Evolutionary conservation across 2,329 filamentous ascomycete genomes (phyloP), one percentile per base, ranked within the genome.

Genomic region (Botrytis paeoniae): DNA sequence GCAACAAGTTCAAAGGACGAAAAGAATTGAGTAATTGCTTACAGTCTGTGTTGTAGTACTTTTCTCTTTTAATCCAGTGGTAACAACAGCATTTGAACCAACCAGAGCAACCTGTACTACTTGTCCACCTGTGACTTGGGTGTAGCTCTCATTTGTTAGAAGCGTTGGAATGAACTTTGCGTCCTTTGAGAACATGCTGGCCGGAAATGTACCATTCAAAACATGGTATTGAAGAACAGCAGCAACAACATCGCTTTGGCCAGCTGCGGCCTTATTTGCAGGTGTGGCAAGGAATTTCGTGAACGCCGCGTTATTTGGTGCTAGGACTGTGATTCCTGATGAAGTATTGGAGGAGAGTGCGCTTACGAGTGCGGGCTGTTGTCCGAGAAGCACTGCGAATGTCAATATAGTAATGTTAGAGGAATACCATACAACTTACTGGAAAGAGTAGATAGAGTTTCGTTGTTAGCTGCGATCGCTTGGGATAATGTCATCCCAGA

Each of bases 101-200:
- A 48, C 51, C 39, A 72, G n/a, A 29, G 62, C 48, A 60, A 68
- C 78, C 61, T 79, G 73, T 37, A 88, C 82, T 70, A 83, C 82
- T 76, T 88, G 86, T 3, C 87, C 86, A 60, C 81, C 81, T 6
- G 85, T 85, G 54, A 88, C 85, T 77, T 86, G 86, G 51, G 83
- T 85, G 80, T 83, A 87, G 35, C 76, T 78, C 16, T 81, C 51
- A 57, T 82, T 80, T 10, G 78, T 82, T 64, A 88, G 81, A 29
- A 86, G 81, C 1, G 85, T 86, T 43, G 83, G 79, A 48, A 83
- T 80, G 71, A 86, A 84, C 2, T 80, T 74, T 51, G 87, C 81
- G 12, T 78, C 80, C 9, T 82, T 82, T 12, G 78, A 71, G 32
- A 79, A 76, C 66, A 74, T 68, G 5, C 74, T 73, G 6, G 79